phyloP scores from a whole-genome alignment of 106 monocot species.

The Dioscorea dumetorum region DNA sequence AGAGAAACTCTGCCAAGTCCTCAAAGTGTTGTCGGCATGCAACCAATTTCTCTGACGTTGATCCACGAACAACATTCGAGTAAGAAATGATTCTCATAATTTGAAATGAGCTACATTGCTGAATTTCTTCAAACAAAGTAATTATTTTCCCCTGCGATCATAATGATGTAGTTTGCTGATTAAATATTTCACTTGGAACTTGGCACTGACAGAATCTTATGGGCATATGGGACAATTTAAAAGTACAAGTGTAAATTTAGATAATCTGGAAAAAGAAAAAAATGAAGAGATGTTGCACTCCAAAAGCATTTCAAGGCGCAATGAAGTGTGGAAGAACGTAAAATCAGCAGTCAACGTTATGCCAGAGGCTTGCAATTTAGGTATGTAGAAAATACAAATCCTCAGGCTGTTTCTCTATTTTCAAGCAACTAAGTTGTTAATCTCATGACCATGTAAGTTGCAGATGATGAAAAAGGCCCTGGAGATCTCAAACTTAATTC shows the following conservation, averaged over 20 bases:
- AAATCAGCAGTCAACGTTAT: background rate
- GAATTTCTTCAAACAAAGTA: background rate
- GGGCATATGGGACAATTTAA: background rate
- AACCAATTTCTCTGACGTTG: slow-evolving; percentile 2
- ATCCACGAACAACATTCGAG: slow-evolving; percentile 5
- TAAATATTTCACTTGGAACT: background rate
- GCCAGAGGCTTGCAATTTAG: background rate
- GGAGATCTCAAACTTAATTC: background rate
- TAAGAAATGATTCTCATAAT: background rate
- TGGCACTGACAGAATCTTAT: background rate
- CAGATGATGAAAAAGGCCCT: background rate
- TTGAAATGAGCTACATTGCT: background rate
- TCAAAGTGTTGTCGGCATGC: slow-evolving; percentile 8
- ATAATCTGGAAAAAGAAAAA: too few relatives aligned
- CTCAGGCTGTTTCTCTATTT: background rate
- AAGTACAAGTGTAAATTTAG: too few relatives aligned
- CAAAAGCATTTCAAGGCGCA: background rate
- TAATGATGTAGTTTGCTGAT: too few relatives aligned
- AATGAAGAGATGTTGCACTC: background rate
- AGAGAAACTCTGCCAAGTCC: background rate
- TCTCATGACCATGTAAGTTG: slow-evolving; percentile 6
- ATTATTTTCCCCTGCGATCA: background rate
- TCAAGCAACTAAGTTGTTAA: background rate
- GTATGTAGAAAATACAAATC: background rate
- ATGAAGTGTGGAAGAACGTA: background rate